Conservation (phyloP, 2,329 filamentous ascomycete genomes). For the Neofusicoccum ribis region DNA sequence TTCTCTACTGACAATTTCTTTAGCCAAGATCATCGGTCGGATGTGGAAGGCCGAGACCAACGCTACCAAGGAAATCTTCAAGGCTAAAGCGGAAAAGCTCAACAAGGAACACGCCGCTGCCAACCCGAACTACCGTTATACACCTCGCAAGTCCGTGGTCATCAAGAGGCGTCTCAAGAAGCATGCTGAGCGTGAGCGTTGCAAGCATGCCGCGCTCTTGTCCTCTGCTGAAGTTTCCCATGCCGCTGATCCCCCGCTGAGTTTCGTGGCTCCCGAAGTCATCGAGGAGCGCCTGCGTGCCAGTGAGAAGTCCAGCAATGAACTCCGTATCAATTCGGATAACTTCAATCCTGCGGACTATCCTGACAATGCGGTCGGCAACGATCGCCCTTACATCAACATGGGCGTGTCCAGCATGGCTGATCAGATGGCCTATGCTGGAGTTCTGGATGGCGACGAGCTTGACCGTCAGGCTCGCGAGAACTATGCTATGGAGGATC, state of each 20-base stretch:
- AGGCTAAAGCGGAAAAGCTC: neutral
- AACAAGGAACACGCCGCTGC: too few relatives aligned
- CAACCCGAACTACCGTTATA: neutral
- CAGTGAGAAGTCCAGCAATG: neutral
- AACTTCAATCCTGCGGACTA: too few relatives aligned
- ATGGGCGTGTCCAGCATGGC: neutral
- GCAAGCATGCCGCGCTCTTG: too few relatives aligned
- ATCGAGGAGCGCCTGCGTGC: neutral
- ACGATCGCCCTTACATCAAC: neutral
- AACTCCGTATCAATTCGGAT: neutral
- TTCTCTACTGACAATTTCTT: neutral
- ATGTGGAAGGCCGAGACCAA: neutral
- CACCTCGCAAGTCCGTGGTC: neutral
- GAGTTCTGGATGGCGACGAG: neutral
- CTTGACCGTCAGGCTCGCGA: neutral
- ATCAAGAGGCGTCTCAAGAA: neutral
- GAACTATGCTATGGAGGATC: neutral
- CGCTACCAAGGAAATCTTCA: neutral
- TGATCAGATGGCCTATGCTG: neutral
- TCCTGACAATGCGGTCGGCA: neutral
- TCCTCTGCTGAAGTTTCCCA: neutral
- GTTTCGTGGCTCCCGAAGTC: neutral
- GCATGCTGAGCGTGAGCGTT: neutral
- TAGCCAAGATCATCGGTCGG: slow-evolving; percentile 11
- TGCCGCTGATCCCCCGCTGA: neutral